Base-by-base conservation (phyloP, 2,329 filamentous ascomycete genomes). In the Scedosporium apiospermum region DNA sequence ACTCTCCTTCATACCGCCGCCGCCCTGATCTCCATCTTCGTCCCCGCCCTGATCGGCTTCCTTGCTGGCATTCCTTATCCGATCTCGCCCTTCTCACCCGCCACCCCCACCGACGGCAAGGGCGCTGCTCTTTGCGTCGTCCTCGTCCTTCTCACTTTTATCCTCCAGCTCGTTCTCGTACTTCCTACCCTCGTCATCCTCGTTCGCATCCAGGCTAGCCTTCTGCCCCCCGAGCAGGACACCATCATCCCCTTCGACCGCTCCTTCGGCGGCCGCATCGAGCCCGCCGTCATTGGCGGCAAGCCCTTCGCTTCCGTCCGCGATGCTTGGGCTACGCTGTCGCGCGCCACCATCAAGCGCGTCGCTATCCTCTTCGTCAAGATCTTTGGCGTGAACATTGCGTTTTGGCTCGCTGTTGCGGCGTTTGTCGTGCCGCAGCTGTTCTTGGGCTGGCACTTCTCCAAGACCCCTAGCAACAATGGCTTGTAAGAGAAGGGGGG, bases 221-320 rank as follows among this genome's bases (percentile, higher is more conserved):
- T 96, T 68, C 85, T 98, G 2, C 85, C 91, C 0, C 88, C 91
- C 64, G 87, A 90, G 18, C 83, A 92, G 67, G 88, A 96, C 76
- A 86, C 90, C 27, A 89, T 97, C 66, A 87, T 98, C 42, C 88
- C 91, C 38, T 96, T 98, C 69, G 93, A 98, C 79, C 89, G 92
- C 66, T 88, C 88, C 34, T 96, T 96, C 70, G 85, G 83, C 66
- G 90, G 90, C 68, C 88, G 87, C 71, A 84, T 93, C 30, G 84
- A 88, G 66, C 87, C 90, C n/a, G 26, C 49, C 44, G 60, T 61
- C 12, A 34, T 51, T 12, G 44, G 49, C 34, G 90, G 89, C 62
- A 83, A 81, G 66, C 89, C 90, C 67, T 86, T 84, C 67, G 81
- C 90, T 65, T 84, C 88, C 49, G 82, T 93, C 69, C 73, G 83